Evolutionary conservation across 2,329 filamentous ascomycete species (phyloP), one percentile per base, ranked within the genome.

Genomic region (Tothia fuscella): DNA sequence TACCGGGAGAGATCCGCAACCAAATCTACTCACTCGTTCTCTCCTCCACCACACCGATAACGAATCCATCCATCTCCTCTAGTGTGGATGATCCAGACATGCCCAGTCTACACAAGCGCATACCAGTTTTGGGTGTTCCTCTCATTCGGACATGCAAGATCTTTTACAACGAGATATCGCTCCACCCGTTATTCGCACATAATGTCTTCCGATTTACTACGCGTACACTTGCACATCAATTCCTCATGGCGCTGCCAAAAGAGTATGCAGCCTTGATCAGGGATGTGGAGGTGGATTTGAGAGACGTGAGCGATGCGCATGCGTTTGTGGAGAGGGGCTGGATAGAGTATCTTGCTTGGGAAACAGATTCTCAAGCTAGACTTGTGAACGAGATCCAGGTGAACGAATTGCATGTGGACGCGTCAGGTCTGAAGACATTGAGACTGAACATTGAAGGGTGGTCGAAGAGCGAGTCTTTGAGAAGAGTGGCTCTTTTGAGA

Each of bases 181-280:
- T 53, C 33, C 50, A 51, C 14, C 46, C 51, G 9, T 45, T 63
- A 1, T 60, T 56, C 46, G 40, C 52, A 5, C 49, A 51, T 3
- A 63, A 62, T 45, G 52, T 46, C 9, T 62, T 63, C 47, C 49
- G 52, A 30, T 64, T 64, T 49, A 60, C 56, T 5, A 51, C 46
- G 25, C 50, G 56, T 13, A 51, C 55, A 21, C 46, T 48, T 32
- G 51, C 55, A 38, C 51, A 50, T 3, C 32, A 42, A 7, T 64
- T 62, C 49, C 48, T 62, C 25, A 29, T 34, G 0, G 46, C 48
- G 2, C 42, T 60, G 5, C 50, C 51, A 5, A 32, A 48, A 5
- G 37, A 46, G 9, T 45, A 52, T 39, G 47, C 49, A 28, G 43
- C 47, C 3, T 46, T 48, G 16, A 48, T 64, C 4, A 48, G 49